A percentile compares a stretch with the other conserved stretches of the same genome.
Conservation (phyloP, 306 rosid genomes). For the Delonix regia region DNA sequence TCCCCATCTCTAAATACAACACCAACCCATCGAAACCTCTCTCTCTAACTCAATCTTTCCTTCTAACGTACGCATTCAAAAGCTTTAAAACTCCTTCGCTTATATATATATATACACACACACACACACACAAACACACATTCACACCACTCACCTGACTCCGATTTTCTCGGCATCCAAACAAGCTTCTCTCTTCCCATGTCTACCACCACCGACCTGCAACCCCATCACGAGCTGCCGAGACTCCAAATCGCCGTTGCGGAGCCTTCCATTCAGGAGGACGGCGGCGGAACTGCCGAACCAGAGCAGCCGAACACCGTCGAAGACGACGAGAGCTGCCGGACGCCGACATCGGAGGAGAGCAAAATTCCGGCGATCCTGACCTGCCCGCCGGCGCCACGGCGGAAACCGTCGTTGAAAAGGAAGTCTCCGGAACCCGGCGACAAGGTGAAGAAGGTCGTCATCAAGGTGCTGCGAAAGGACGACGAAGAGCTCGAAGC, state of each 20-base stretch:
- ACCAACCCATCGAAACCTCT: no score
- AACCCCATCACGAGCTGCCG: conserved; percentile 36
- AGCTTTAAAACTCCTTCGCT: conserved; percentile 30
- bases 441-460: conserved; percentile 30
- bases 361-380: conserved; percentile 43
- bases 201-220: conserved; percentile 51
- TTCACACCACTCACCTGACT: conserved; percentile 35
- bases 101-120: background rate
- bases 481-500: conserved; percentile 50
- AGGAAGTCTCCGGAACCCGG: conserved; percentile 41
- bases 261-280: background rate
- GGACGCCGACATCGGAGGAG: conserved; percentile 49
- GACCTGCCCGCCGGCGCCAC: conserved; percentile 50
- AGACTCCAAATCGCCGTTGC: conserved; percentile 31
- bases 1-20: no score
- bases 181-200: conserved; percentile 30
- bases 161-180: conserved; percentile 14
- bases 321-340: conserved; percentile 34
- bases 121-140: conserved; percentile 28
- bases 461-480: conserved; percentile 30
- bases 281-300: background rate
- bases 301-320: background rate
- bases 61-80: conserved; percentile 52
- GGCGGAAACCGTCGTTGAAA: conserved; percentile 35
- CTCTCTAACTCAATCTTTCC: conserved; percentile 15